Percentiles rank a stretch among this genome's conserved stretches.
These are phyloP conservation scores for Aspergillus sp. DNA, from an alignment of 2,329 filamentous ascomycete genomes.

Conservation along the genomic window DNA sequence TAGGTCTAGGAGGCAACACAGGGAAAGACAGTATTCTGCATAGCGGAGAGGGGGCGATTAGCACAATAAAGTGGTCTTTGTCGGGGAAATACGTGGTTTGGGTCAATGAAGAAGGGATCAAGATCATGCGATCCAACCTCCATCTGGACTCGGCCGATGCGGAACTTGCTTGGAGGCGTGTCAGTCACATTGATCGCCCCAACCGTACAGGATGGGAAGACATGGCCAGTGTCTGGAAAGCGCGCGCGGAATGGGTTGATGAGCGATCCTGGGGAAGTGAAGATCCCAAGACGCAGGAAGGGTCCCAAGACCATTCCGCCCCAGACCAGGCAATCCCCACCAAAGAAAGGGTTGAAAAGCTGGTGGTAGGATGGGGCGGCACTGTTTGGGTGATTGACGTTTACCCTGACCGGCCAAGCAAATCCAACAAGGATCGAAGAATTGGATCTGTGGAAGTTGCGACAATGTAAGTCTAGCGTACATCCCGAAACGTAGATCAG, in stretches of 20 bases:
- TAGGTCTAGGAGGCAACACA: constrained; percentile 74
- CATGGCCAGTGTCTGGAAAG: constrained; percentile 95
- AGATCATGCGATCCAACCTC: constrained; percentile 91
- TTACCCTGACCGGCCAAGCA: constrained; percentile 69
- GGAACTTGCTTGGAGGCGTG: constrained; percentile 89
- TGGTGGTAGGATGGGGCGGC: constrained; percentile 92
- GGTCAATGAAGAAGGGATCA: constrained; percentile 96
- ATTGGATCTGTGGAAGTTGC: constrained; percentile 84
- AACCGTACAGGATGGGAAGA: constrained; percentile 88
- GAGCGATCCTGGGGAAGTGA: constrained; percentile 75
- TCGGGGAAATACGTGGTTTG: constrained; percentile 91
- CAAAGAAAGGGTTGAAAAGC: constrained; percentile 60
- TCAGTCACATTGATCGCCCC: constrained; percentile 87
- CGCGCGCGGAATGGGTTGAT: constrained; percentile 88
- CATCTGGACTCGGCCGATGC: constrained; percentile 73
- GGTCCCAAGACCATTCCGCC: constrained; percentile 42
- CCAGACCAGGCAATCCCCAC: constrained; percentile 42
- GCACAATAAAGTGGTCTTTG: constrained; percentile 89
- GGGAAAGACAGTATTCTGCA: constrained; percentile 87
- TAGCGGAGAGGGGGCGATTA: constrained; percentile 87
- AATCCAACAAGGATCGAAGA: constrained; percentile 66
- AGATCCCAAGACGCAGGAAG: constrained; percentile 49
- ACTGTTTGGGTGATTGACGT: constrained; percentile 96
- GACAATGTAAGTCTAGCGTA: constrained; percentile 70
- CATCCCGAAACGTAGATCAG: constrained; percentile 3